Percentiles rank a stretch among this genome's conserved stretches.
Evolutionary conservation across 371 early-diverging fungal genomes (phyloP).

Genomic region (Dichotomocladium elegans): DNA sequence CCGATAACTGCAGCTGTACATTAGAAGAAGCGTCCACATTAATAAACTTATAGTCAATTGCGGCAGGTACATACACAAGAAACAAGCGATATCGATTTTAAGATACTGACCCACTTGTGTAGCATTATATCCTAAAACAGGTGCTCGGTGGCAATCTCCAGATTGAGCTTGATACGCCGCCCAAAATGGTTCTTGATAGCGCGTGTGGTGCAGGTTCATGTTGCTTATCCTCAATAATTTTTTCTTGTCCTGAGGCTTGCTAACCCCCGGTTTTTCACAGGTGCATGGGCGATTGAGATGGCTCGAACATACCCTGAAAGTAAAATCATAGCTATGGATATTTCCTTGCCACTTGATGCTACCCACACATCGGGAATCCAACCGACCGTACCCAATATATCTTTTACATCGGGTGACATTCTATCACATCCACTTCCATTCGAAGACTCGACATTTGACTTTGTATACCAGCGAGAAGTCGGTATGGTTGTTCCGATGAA

Average conservation of each 20-base stretch:
- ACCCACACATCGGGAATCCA: neutral
- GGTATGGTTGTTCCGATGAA: conserved; percentile 28
- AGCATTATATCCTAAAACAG: conserved; percentile 33
- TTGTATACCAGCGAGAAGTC: conserved; percentile 58
- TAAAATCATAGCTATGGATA: conserved; percentile 30
- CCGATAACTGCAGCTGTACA: neutral
- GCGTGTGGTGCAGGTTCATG: conserved; percentile 23
- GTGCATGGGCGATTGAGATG: conserved; percentile 23
- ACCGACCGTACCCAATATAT: conserved; percentile 6
- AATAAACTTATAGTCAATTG: neutral
- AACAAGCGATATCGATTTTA: neutral
- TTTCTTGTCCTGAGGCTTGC: neutral
- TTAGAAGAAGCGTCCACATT: neutral
- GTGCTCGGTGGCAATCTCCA: conserved; percentile 21
- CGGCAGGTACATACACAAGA: conserved; percentile 1
- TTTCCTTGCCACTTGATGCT: conserved; percentile 8
- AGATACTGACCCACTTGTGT: neutral
- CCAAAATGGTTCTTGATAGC: conserved; percentile 16
- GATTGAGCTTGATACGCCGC: conserved; percentile 11
- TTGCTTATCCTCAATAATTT: neutral
- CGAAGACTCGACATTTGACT: conserved; percentile 53
- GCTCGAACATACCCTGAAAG: conserved; percentile 22
- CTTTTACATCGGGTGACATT: conserved; percentile 28
- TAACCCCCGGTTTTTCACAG: neutral
- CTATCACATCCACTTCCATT: conserved; percentile 19